Evolutionary conservation across 2,329 filamentous ascomycete species (phyloP), one percentile per base, ranked within the genome.

Genomic region (Talaromyces sp.): DNA sequence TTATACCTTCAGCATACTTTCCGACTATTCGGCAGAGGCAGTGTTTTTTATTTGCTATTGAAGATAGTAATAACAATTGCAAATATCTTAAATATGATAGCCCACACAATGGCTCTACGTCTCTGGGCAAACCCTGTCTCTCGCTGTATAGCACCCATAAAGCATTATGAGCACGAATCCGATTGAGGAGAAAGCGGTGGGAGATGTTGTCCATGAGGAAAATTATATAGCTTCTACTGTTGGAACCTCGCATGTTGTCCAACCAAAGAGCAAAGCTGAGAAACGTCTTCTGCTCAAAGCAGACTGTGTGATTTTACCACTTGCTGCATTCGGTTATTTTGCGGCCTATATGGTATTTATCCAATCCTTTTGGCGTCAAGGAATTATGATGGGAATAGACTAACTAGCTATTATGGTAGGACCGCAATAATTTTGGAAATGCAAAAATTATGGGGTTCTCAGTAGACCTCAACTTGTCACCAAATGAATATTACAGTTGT

Each of bases 281-380:
- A 54, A 54, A 21, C 52, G 29, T 29, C 52, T 54, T 29, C 19
- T 54, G 29, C 52, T 54, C 29, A 54, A 54, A 29, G 52, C 52
- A 19, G 52, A 54, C 31, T 32, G 35, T 29, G 14, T 35, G 29
- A 54, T 54, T 35, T 21, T 54, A 14, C 52, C 52, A 14, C 52
- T 54, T n/a, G 52, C 52, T 54, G 52, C 52, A 4, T 54, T 54
- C 35, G 52, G 52, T 10, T 54, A 54, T 32, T 54, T 54, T 35
- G 29, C 52, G 32, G 52, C 52, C 17, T 54, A 54, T 24, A 54
- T 54, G 52, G 52, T 54, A 21, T 21, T 17, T 35, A 35, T 54
- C 5, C 26, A 19, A 1, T 4, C 27, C 7, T 6, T 10, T 50
- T 24, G 8, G 10, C 2, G 43, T 24, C 24, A 4, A 24, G 10